Evolutionary conservation across 805 yeast genomes (phyloP), one percentile per base, ranked within the genome.

Genomic region (Nakazawaea ernobii): DNA sequence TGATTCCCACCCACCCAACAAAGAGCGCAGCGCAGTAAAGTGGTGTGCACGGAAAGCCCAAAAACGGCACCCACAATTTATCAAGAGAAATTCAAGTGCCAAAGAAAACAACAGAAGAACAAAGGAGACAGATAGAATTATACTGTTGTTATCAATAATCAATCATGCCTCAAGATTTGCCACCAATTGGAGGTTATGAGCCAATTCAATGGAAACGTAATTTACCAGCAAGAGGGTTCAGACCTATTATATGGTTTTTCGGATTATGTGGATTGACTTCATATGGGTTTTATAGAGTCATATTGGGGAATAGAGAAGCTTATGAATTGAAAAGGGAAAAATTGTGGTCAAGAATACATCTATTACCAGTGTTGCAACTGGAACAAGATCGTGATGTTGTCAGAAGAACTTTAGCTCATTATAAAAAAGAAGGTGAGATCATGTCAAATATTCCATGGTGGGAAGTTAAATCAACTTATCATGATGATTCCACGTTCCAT

Each of bases 181-280:
- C 96, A 59, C 96, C 96, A 49, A 71, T 78, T 57, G 88, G 86
- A 49, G 95, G 96, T 52, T 87, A 88, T 59, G 90, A 84, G 53
- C 84, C 86, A 39, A 78, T 88, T 51, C 96, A 87, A 69, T 88
- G 95, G 95, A 84, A 84, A 69, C 79, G 95, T 63, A 84, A 87
- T 65, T 68, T 88, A 42, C 96, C 96, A 24, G 70, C 92, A 2
- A 74, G 96, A 55, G 96, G 96, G 2, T 87, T 87, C 69, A 72
- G 92, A 49, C 94, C 95, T 13, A 69, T 79, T 38, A 71, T 86
- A 39, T 87, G 84, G 70, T 73, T 87, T 51, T 79, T 78, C 60
- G 78, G 83, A 33, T 63, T 86, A 50, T 70, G 79, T 36, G 86
- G 79, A 8, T 59, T 83, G 61, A 76, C 86, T 62, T 73, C 80